Evolutionary conservation across 2,329 filamentous ascomycete species (phyloP).

Genomic region (Arthrinium phaeospermum): DNA sequence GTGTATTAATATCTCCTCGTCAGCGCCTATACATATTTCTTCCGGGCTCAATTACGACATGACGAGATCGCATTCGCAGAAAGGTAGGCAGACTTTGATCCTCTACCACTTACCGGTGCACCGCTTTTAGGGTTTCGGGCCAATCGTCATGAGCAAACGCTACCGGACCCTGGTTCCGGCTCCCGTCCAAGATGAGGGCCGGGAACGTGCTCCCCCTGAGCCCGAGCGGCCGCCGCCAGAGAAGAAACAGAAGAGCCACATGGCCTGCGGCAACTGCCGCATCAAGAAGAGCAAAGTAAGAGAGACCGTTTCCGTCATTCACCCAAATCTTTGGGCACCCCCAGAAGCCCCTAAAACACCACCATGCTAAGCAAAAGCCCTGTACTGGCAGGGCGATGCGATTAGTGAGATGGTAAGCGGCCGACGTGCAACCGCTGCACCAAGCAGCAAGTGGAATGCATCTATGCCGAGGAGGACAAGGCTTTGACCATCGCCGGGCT

Average conservation of each 20-base stretch:
- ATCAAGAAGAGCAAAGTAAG: conserved; percentile 1
- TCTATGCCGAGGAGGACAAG: background rate
- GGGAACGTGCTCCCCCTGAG: background rate
- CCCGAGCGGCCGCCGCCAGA: background rate
- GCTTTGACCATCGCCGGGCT: background rate
- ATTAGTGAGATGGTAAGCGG: background rate
- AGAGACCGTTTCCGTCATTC: background rate
- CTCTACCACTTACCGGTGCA: background rate
- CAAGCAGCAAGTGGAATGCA: background rate
- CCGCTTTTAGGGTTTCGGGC: background rate
- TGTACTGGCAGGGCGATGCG: background rate
- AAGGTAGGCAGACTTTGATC: background rate
- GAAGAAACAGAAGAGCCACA: background rate
- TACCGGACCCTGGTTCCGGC: background rate
- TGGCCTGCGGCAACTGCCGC: background rate
- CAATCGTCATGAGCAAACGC: background rate
- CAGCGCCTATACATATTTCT: too few species aligned
- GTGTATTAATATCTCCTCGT: too few species aligned
- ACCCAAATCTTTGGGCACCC: background rate
- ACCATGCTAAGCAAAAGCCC: background rate
- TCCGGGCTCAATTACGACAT: too few species aligned
- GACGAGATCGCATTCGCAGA: background rate
- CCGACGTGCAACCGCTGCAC: background rate
- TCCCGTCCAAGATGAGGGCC: background rate
- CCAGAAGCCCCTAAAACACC: background rate